Evolutionary conservation across 768 basidiomycete species (phyloP).

Genomic region (Panaeolus papilionaceus): DNA sequence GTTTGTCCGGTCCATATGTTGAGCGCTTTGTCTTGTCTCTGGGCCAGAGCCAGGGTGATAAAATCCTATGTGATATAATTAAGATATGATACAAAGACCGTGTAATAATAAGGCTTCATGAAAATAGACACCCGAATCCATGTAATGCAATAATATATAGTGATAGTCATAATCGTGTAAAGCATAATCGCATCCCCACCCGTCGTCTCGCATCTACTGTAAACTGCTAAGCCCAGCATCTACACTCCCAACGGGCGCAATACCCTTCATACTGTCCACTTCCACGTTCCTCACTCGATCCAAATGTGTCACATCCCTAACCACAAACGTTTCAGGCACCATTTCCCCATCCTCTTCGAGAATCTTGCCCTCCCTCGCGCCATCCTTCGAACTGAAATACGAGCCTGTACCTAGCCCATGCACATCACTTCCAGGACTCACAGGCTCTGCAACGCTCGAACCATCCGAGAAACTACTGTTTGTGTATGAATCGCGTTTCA

Average conservation of each 20-base stretch:
- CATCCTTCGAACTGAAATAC: slow-evolving; percentile 22
- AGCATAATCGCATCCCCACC: neutral
- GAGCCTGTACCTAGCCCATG: slow-evolving; percentile 33
- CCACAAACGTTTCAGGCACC: slow-evolving; percentile 21
- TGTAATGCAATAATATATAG: neutral
- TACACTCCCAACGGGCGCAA: slow-evolving; percentile 1
- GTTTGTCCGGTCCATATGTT: no score
- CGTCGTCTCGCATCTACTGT: neutral
- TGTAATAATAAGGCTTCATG: neutral
- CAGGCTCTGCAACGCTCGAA: slow-evolving; percentile 64
- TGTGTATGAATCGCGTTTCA: slow-evolving; percentile 16
- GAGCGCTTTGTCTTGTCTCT: no score
- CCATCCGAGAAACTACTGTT: slow-evolving; percentile 57
- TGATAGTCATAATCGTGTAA: neutral
- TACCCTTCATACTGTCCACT: neutral
- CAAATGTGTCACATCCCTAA: neutral
- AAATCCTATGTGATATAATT: neutral
- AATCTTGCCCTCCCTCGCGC: slow-evolving; percentile 8
- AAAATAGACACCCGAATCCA: neutral
- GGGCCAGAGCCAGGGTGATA: no score
- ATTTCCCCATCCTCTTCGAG: slow-evolving; percentile 23
- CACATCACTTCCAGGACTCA: slow-evolving; percentile 55
- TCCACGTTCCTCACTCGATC: slow-evolving; percentile 1
- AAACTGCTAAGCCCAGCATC: neutral
- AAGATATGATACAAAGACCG: neutral